phyloP scores from a whole-genome alignment of 192 early-diverging fungal genomes.

The Pecoramyces ruminantium region DNA sequence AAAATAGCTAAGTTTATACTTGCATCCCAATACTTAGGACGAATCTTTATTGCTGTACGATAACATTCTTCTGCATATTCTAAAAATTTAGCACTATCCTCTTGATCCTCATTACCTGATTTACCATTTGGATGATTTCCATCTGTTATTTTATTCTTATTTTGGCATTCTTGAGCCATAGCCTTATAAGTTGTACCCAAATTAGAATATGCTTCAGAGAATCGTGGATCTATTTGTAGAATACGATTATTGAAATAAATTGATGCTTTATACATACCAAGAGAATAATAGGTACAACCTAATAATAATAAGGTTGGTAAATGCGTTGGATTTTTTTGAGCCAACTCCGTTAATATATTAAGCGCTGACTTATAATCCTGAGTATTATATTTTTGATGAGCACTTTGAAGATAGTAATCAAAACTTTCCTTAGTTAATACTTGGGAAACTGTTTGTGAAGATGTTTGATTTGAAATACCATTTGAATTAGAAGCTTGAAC shows the following conservation, averaged over 20 bases:
- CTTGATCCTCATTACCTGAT: not conserved
- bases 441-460: slow-evolving; percentile 30
- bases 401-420: slow-evolving; percentile 6
- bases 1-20: slow-evolving; percentile 73
- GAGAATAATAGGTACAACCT: slow-evolving; percentile 74
- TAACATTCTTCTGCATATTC: slow-evolving; percentile 68
- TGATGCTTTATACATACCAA: slow-evolving; percentile 49
- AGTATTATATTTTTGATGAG: slow-evolving; percentile 20
- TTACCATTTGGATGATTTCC: not conserved
- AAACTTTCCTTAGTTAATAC: not conserved
- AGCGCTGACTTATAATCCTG: slow-evolving; percentile 15
- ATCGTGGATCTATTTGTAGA: slow-evolving; percentile 60
- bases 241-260: slow-evolving; percentile 69
- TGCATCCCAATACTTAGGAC: slow-evolving; percentile 86
- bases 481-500: slow-evolving; percentile 24
- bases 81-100: not conserved
- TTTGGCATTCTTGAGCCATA: slow-evolving; percentile 33
- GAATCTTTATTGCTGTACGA: slow-evolving; percentile 59
- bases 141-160: not conserved
- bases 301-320: slow-evolving; percentile 70
- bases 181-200: slow-evolving; percentile 75
- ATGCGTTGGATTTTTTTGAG: slow-evolving; percentile 20
- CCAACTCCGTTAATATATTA: slow-evolving; percentile 13
- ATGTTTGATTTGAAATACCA: slow-evolving; percentile 20
- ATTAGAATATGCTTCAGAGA: slow-evolving; percentile 83